These are phyloP conservation scores for Brassica napus DNA, from an alignment of 345 rosid genomes.

Conservation along the genomic window Da-Ae NC_063447.1:59410001-59410500, in stretches of 20 bases:
- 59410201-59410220: constrained; percentile 77
- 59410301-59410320: too few species aligned
- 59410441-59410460: too few species aligned
- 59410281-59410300: too few species aligned
- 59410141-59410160: constrained; percentile 85
- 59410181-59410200: constrained; percentile 66
- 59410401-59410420: too few species aligned
- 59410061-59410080: constrained; percentile 78
- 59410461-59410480: too few species aligned
- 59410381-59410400: too few species aligned
- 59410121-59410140: constrained; percentile 70
- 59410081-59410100: constrained; percentile 74
- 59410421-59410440: too few species aligned
- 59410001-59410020: constrained; percentile 95
- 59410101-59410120: constrained; percentile 56
- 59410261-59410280: constrained; percentile 87
- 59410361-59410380: too few species aligned
- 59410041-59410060: constrained; percentile 63
- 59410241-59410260: constrained; percentile 93
- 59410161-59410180: constrained; percentile 90
- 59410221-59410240: constrained; percentile 98
- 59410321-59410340: too few species aligned
- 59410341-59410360: too few species aligned
- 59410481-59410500: too few species aligned
- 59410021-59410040: constrained; percentile 85